These are phyloP conservation scores for Monilinia laxa DNA, from an alignment of 2,329 filamentous ascomycete genomes.

Conservation along the genomic window DNA sequence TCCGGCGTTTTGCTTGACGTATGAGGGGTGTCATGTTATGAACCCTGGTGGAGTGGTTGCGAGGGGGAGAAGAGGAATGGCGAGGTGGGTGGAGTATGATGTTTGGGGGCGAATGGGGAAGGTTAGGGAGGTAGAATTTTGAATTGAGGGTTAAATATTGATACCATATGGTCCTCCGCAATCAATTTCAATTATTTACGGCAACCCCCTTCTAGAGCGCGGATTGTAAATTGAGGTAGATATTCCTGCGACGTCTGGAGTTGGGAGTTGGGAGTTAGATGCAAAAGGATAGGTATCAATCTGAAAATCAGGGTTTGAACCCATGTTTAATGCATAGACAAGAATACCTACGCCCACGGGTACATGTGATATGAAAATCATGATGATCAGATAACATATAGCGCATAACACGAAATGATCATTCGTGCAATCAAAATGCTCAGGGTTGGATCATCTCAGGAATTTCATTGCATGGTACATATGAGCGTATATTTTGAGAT, in stretches of 20 bases:
- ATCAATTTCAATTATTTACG: background rate
- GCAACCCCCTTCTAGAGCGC: background rate
- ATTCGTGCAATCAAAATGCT: background rate
- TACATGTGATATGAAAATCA: background rate
- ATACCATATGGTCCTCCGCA: background rate
- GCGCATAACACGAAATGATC: background rate
- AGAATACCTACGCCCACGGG: background rate
- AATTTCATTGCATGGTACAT: background rate
- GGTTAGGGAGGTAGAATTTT: constrained; percentile 39
- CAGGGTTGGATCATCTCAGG: background rate
- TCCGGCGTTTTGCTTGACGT: constrained; percentile 81
- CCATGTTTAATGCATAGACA: background rate
- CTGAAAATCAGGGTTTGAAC: too few relatives aligned
- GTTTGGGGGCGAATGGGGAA: constrained; percentile 43
- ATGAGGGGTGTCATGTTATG: constrained; percentile 94
- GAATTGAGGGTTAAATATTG: background rate
- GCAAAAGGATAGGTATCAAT: background rate
- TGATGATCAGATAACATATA: background rate
- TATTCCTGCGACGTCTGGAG: background rate
- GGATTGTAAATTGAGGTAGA: background rate
- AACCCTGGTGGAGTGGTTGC: constrained; percentile 82
- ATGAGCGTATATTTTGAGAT: background rate
- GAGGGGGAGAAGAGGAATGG: constrained; percentile 64
- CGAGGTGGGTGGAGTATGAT: constrained; percentile 87
- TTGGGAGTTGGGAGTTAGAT: background rate